Evolutionary conservation across 192 early-diverging fungal genomes (phyloP).

Genomic region (Martensiomyces pterosporus): DNA sequence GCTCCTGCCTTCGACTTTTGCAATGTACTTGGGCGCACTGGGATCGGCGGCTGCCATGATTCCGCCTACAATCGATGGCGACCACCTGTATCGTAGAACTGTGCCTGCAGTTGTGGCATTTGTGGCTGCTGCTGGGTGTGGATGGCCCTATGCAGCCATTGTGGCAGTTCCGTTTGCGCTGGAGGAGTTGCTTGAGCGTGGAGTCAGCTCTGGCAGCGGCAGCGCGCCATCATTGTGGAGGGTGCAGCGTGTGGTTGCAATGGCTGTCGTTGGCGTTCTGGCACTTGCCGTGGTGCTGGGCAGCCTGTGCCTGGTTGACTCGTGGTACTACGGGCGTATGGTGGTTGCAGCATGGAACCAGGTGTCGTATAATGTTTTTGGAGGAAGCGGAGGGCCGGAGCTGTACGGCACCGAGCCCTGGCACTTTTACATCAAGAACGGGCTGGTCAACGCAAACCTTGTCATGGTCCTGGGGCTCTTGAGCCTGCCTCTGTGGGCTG

Average conservation of each 20-base stretch:
- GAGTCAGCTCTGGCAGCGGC: constrained; percentile 5
- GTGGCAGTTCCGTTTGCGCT: constrained; percentile 72
- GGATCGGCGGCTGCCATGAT: constrained; percentile 67
- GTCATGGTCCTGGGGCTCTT: constrained; percentile 69
- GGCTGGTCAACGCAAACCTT: constrained; percentile 86
- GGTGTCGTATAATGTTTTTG: constrained; percentile 89
- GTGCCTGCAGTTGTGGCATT: constrained; percentile 58
- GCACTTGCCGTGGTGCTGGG: constrained; percentile 25
- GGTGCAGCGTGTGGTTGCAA: neutral
- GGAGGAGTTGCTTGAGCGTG: constrained; percentile 61
- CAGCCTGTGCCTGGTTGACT: constrained; percentile 68
- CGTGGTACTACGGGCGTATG: constrained; percentile 64
- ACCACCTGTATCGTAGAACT: constrained; percentile 38
- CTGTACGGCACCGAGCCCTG: constrained; percentile 91
- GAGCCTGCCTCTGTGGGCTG: constrained; percentile 58
- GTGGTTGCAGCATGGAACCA: constrained; percentile 82
- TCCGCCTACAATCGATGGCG: constrained; percentile 45
- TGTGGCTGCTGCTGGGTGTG: constrained; percentile 61
- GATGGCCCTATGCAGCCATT: constrained; percentile 86
- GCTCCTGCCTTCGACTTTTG: constrained; percentile 86
- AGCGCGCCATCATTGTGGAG: constrained; percentile 34
- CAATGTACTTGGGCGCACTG: constrained; percentile 80
- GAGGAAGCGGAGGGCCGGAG: constrained; percentile 56
- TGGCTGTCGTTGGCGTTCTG: constrained; percentile 28
- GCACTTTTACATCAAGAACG: constrained; percentile 89